Conservation (phyloP, 495 filamentous ascomycete genomes). For the Paragyromitra xinjiangensis region DNA sequence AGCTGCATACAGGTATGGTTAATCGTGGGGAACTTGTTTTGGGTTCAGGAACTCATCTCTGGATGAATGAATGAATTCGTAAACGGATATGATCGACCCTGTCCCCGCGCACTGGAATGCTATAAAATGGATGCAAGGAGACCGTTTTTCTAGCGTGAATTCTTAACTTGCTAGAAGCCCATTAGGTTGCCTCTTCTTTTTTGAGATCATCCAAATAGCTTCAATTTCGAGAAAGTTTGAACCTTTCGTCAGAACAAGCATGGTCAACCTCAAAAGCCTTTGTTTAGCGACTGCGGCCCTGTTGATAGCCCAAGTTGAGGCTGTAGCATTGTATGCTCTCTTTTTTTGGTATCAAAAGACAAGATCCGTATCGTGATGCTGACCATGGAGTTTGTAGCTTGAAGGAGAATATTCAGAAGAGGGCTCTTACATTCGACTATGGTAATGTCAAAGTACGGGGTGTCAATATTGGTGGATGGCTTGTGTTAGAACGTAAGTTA, state of each 20-base stretch:
- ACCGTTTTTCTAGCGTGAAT: slow-evolving; percentile 11
- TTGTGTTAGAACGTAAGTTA: slow-evolving; percentile 69
- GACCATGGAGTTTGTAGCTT: neutral
- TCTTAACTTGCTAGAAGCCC: neutral
- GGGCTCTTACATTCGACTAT: slow-evolving; percentile 45
- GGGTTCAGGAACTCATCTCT: slow-evolving; percentile 15
- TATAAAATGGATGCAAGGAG: slow-evolving; percentile 41
- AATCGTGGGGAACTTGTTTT: neutral
- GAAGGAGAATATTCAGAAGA: slow-evolving; percentile 42
- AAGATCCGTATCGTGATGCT: neutral
- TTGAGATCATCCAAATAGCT: slow-evolving; percentile 15
- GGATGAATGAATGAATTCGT: slow-evolving; percentile 4
- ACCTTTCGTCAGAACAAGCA: slow-evolving; percentile 7
- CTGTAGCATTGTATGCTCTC: slow-evolving; percentile 37
- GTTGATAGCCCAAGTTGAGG: slow-evolving; percentile 29
- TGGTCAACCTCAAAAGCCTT: slow-evolving; percentile 22
- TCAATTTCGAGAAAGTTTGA: neutral
- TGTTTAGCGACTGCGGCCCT: slow-evolving; percentile 17
- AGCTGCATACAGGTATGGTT: slow-evolving; percentile 8
- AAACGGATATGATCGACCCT: neutral
- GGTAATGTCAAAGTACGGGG: slow-evolving; percentile 64
- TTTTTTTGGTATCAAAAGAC: neutral
- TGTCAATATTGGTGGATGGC: slow-evolving; percentile 80
- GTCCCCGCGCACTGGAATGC: slow-evolving; percentile 2
- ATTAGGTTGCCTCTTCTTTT: neutral